Base-by-base conservation (phyloP, 1,284 basidiomycete genomes). In the Irpex rosettiformis region DNA sequence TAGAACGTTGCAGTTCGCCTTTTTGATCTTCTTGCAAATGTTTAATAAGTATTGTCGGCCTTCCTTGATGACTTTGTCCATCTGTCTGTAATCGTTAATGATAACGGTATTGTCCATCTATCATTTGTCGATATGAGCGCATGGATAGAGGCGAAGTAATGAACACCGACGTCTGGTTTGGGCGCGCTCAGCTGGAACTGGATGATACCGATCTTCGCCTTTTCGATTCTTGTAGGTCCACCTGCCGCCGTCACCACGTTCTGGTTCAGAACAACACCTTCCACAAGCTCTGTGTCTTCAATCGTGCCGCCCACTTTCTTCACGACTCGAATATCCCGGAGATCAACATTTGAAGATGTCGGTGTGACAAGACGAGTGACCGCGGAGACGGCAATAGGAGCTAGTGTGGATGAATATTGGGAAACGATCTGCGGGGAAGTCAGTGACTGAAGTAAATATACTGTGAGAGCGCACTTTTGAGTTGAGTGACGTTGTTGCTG, bases 101-200 rank as follows among this genome's bases (percentile, higher is more conserved):
- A 99, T 91, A 52, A 99, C 96, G 37, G 97, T 98, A 79, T 99
- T 99, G 78, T 99, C 97, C 97, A 99, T 99, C 94, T 97, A 33
- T 10, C 42, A 22, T 33, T 37, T 54, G 16, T 52, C 52, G 29
- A 25, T 27, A 22, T 49, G 24, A 49, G 48, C 21, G n/a, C n/a
- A 25, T 11, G 8, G 11, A 18, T 8, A 28, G 24, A 49, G 6
- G 27, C 6, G n/a, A 2, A 11, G 48, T 3, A 24, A 47, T 54
- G 0, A 16, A 45, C 18, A 78, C 90, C 63, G 72, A 96, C 94
- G 71, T 99, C 97, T 6, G 97, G 97, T 77, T 99, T 99, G 21
- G 97, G 97, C 54, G 94, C 93, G 67, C 90, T 93, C 56, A 99
- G 83, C 75, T 99, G 97, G 85, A 99, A 99, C 74, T 99, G 97